phyloP scores from a whole-genome alignment of 179 eudicot genomes.

The Beta macrorhiza region DNA sequence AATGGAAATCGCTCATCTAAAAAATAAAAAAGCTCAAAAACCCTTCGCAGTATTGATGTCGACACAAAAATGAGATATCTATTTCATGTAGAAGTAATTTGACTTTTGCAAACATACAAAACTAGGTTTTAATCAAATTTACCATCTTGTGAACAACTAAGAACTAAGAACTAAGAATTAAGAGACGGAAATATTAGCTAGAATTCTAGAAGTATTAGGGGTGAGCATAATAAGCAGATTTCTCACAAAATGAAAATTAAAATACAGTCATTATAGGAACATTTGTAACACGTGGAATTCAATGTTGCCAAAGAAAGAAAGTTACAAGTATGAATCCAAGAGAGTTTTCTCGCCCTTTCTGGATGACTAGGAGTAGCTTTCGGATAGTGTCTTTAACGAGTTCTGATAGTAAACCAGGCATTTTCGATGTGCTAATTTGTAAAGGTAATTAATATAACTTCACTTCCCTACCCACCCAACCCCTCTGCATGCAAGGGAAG shows the following conservation, averaged over 20 bases:
- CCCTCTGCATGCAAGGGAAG: background rate
- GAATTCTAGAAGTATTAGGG: background rate
- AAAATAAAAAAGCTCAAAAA: no score
- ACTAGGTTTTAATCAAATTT: no score
- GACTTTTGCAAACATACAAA: no score
- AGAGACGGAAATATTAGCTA: no score
- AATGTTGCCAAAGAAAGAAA: background rate
- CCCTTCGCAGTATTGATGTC: no score
- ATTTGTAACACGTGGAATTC: background rate
- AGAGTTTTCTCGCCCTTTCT: background rate
- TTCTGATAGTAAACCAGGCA: background rate
- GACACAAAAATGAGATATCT: no score
- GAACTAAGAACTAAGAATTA: no score
- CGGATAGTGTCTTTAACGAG: background rate
- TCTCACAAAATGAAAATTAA: background rate
- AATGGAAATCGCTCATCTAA: no score
- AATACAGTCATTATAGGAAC: background rate
- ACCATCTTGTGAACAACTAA: no score
- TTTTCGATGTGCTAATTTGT: background rate
- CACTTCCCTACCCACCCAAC: background rate
- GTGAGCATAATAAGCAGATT: background rate
- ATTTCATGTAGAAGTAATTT: no score
- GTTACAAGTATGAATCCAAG: background rate
- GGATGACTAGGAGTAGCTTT: background rate
- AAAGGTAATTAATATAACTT: background rate